Conservation (phyloP, 306 rosid genomes). For the Castanospermum australe region DNA sequence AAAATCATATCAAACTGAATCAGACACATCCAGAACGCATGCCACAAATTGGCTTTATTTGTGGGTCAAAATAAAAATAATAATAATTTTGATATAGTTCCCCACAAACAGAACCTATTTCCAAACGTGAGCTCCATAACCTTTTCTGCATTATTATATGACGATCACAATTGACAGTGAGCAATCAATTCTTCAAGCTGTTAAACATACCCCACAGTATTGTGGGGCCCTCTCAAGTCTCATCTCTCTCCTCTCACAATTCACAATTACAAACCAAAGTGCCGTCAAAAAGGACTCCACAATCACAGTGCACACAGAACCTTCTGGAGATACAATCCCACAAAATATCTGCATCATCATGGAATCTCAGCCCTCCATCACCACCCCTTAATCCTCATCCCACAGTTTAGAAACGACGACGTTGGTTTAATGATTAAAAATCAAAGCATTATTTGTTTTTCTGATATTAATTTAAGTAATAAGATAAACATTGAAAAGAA, state of each 20-base stretch:
- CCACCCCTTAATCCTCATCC: neutral
- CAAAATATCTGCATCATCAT: slow-evolving; percentile 56
- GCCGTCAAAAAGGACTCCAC: slow-evolving; percentile 25
- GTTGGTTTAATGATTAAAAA: neutral
- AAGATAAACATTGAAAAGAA: neutral
- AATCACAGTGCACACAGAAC: slow-evolving; percentile 52
- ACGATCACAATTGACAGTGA: slow-evolving; percentile 21
- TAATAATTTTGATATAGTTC: neutral
- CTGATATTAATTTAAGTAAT: neutral
- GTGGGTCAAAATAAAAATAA: neutral
- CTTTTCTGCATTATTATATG: neutral
- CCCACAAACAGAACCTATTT: slow-evolving; percentile 3
- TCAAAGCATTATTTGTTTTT: neutral
- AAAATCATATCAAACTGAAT: too few relatives aligned
- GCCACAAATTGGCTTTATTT: neutral
- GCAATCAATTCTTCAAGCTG: slow-evolving; percentile 26
- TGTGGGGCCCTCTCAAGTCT: slow-evolving; percentile 22
- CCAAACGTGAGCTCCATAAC: neutral
- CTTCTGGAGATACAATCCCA: slow-evolving; percentile 67
- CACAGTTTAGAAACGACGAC: slow-evolving; percentile 1
- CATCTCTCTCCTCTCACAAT: neutral
- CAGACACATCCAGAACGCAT: too few relatives aligned
- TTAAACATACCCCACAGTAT: slow-evolving; percentile 13
- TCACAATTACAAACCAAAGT: neutral
- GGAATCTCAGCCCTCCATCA: slow-evolving; percentile 68